Evolutionary conservation across 164 flowering plant genomes (phyloP).

Genomic region (Taxillus chinensis): DNA sequence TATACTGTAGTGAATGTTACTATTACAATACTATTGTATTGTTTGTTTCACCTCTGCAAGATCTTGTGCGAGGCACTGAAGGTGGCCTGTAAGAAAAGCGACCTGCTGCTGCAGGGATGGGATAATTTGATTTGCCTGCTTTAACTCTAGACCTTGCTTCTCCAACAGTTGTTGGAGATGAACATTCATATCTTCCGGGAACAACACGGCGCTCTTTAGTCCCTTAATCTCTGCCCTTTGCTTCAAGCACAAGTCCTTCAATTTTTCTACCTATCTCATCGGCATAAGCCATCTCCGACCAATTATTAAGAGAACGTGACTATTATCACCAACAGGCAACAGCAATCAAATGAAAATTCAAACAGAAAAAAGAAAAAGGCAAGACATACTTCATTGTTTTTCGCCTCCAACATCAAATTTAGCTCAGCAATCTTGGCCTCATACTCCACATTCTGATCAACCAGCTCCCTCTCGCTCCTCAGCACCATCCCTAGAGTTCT

Average conservation of each 20-base stretch:
- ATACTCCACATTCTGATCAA: slow-evolving; percentile 56
- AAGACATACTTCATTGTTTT: slow-evolving; percentile 44
- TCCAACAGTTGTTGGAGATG: slow-evolving; percentile 60
- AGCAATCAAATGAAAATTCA: no score
- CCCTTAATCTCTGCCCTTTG: slow-evolving; percentile 88
- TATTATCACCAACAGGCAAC: no score
- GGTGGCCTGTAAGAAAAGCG: slow-evolving; percentile 75
- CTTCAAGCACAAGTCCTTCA: slow-evolving; percentile 81
- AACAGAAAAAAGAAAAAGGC: no score
- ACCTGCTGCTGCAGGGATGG: slow-evolving; percentile 85
- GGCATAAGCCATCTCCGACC: no score
- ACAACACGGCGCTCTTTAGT: slow-evolving; percentile 58
- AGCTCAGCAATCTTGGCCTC: slow-evolving; percentile 58
- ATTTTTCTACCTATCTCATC: slow-evolving; percentile 53
- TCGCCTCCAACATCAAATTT: slow-evolving; percentile 41
- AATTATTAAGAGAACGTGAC: no score
- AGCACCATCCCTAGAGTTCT: slow-evolving; percentile 89
- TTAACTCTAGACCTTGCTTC: slow-evolving; percentile 67
- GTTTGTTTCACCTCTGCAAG: slow-evolving; percentile 57
- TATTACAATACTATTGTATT: no score
- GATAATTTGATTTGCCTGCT: slow-evolving; percentile 69
- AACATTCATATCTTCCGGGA: slow-evolving; percentile 65
- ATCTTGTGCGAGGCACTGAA: slow-evolving; percentile 73
- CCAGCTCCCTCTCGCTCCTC: slow-evolving; percentile 89
- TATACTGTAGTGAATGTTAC: no score